These are phyloP conservation scores for Lodderomyces metapsilosis DNA, from an alignment of 1,139 yeast species.

Conservation along the genomic window DNA sequence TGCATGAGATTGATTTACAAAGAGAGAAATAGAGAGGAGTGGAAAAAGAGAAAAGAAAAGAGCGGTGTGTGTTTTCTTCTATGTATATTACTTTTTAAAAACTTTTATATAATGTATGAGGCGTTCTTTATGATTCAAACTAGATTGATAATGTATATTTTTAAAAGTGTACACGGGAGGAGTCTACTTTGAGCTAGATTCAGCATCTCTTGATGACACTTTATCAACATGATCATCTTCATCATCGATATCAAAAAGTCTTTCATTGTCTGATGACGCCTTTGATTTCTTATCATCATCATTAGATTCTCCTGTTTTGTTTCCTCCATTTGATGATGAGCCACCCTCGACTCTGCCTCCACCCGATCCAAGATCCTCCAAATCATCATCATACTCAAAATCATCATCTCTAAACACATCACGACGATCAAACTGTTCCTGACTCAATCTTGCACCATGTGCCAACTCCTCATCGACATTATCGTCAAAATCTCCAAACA, in stretches of 20 bases:
- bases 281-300: slow-evolving; percentile 1
- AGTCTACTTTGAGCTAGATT: background rate
- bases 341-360: slow-evolving; percentile 1
- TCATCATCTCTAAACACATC: slow-evolving; percentile 12
- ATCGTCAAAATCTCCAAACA: slow-evolving; percentile 48
- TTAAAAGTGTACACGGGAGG: too few relatives aligned
- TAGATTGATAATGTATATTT: too few relatives aligned
- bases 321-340: background rate
- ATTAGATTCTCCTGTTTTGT: too few relatives aligned
- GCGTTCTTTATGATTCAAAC: background rate
- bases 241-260: slow-evolving; percentile 6
- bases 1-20: slow-evolving; percentile 58
- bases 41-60: background rate
- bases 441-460: slow-evolving; percentile 24
- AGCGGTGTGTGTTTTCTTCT: background rate
- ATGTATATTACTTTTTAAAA: slow-evolving; percentile 1
- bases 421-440: slow-evolving; percentile 15
- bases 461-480: slow-evolving; percentile 50
- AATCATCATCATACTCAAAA: slow-evolving; percentile 27
- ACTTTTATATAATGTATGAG: background rate
- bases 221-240: slow-evolving; percentile 3
- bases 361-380: slow-evolving; percentile 22
- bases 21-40: slow-evolving; percentile 20
- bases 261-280: slow-evolving; percentile 2
- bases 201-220: background rate